Evolutionary conservation across 1,284 basidiomycete species (phyloP), one percentile per base, ranked within the genome.

Genomic region (Amylostereum areolatum): DNA sequence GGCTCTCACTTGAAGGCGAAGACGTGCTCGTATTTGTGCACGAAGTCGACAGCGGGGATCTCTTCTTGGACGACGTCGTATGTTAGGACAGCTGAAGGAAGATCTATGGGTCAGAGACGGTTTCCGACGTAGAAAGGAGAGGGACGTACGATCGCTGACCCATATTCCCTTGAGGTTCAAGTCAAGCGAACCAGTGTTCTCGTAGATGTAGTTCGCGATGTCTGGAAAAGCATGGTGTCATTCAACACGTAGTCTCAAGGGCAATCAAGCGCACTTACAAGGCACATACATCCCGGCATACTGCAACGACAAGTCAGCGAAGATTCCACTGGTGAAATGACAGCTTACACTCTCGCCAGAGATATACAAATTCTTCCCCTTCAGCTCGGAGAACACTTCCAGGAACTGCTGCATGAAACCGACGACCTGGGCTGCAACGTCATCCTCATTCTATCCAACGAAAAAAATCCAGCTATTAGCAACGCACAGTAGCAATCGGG

Each of bases 361-460:
- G 5, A 87, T 56, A 59, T 79, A 88, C 4, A 86, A 65, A 7
- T 83, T 85, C 67, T 85, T 85, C 24, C 74, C 74, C 59, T 85
- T 83, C 47, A 89, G 60, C 57, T 89, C 85, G 0, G 70, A 70
- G 65, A 89, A 89, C 1, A 89, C 76, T 24, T 81, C 74, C 9
- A 89, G 69, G 66, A 89, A 89, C 59, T 89, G 87, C 51, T 83
- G 74, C 56, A 89, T 55, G 62, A 89, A 89, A 8, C 82, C 81
- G 31, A 81, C 77, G 9, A 85, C 60, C 52, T 85, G 79, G 5
- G 65, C 73, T 0, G 83, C 79, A 3, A 89, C 70, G 37, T 85
- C 80, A 34, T 82, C 73, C 58, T 88, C 85, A 47, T 87, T 71
- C 76, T 88, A 54, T 29, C 18, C 44, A 51, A 3, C 12, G 51